A percentile compares a stretch with the other conserved stretches of the same genome.
Conservation (phyloP, 352 stramenopile species). For the Phytophthora pseudosyringae region DNA sequence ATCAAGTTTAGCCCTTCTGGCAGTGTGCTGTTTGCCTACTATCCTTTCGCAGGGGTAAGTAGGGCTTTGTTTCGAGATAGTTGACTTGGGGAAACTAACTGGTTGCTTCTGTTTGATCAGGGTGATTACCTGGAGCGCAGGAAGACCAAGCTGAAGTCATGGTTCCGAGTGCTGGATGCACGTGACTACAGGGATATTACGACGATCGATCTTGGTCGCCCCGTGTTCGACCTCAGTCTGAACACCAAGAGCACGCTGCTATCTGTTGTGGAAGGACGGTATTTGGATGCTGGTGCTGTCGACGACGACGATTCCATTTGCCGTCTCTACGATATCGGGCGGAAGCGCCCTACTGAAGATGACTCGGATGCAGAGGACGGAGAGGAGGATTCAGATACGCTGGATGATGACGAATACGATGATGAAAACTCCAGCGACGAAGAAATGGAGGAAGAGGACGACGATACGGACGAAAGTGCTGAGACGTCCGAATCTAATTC, state of each 20-base stretch:
- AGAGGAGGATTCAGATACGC: slow-evolving; percentile 66
- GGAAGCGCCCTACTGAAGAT: slow-evolving; percentile 84
- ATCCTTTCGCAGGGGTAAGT: slow-evolving; percentile 70
- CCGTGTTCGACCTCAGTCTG: slow-evolving; percentile 75
- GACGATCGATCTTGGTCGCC: slow-evolving; percentile 80
- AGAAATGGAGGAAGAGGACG: slow-evolving; percentile 55
- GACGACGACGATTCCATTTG: slow-evolving; percentile 83
- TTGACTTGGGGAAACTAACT: slow-evolving; percentile 11
- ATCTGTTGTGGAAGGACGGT: slow-evolving; percentile 78
- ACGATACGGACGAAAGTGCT: slow-evolving; percentile 53
- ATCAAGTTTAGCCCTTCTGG: slow-evolving; percentile 78
- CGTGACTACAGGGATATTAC: slow-evolving; percentile 88
- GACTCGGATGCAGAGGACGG: slow-evolving; percentile 89
- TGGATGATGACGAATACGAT: slow-evolving; percentile 85
- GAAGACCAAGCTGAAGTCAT: slow-evolving; percentile 79
- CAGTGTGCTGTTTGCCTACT: slow-evolving; percentile 86
- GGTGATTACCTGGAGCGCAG: slow-evolving; percentile 62
- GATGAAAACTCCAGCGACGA: slow-evolving; percentile 65
- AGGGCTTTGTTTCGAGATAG: not conserved
- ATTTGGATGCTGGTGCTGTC: slow-evolving; percentile 62
- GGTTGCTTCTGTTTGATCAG: slow-evolving; percentile 29
- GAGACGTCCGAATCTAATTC: slow-evolving; percentile 38
- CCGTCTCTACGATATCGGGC: slow-evolving; percentile 87
- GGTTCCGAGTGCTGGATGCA: slow-evolving; percentile 84
- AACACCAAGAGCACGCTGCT: slow-evolving; percentile 72